These are phyloP conservation scores for Coemansia sp. DNA, from an alignment of 192 early-diverging fungal species.

Conservation along the genomic window DNA sequence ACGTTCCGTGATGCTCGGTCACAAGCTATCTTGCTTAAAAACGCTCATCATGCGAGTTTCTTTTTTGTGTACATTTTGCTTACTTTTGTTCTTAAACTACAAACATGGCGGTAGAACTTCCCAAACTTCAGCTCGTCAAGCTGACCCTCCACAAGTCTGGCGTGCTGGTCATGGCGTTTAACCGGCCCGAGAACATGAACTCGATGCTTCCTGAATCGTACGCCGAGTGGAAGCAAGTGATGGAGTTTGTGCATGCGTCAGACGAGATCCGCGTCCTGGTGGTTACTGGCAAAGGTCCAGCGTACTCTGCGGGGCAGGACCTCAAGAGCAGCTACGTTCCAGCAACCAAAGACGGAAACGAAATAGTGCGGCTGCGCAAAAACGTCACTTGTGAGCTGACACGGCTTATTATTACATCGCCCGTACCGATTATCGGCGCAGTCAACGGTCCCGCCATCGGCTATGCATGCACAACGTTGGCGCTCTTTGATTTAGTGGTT, in stretches of 20 bases:
- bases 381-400: constrained; percentile 39
- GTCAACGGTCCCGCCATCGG: constrained; percentile 73
- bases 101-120: neutral
- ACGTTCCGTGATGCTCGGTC: too few relatives aligned
- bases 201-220: constrained; percentile 59
- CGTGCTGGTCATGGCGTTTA: constrained; percentile 65
- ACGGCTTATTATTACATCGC: constrained; percentile 60
- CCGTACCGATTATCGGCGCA: constrained; percentile 68
- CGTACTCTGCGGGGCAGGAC: constrained; percentile 67
- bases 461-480: constrained; percentile 65
- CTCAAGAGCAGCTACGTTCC: constrained; percentile 24
- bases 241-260: constrained; percentile 54
- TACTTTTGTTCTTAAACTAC: neutral
- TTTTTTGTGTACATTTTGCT: neutral
- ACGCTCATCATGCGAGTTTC: neutral
- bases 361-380: constrained; percentile 14
- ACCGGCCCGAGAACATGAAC: constrained; percentile 63
- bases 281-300: constrained; percentile 66
- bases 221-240: constrained; percentile 61
- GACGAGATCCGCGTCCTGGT: constrained; percentile 58
- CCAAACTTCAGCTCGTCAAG: constrained; percentile 4
- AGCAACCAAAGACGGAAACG: neutral
- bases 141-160: constrained; percentile 44
- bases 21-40: too few relatives aligned
- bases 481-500: constrained; percentile 71